phyloP scores from a whole-genome alignment of 306 rosid species.

The Dicorynia guianensis region DNA sequence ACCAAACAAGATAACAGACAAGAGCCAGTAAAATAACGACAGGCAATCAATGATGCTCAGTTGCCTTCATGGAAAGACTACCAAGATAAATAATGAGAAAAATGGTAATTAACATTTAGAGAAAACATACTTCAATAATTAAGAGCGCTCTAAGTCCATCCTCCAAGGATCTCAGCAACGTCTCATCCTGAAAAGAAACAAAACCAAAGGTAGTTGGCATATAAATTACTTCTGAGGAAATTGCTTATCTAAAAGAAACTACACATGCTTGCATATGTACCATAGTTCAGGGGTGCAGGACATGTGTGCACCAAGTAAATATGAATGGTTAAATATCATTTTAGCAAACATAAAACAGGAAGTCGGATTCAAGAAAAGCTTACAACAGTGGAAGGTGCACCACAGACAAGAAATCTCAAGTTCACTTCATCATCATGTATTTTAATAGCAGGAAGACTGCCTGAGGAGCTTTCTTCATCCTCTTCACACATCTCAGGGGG shows the following conservation, averaged over 20 bases:
- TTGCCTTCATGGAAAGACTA: slow-evolving; percentile 30
- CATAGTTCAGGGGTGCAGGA: neutral
- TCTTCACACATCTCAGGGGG: slow-evolving; percentile 77
- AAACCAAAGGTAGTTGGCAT: slow-evolving; percentile 30
- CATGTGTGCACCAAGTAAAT: slow-evolving; percentile 9
- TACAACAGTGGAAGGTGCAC: slow-evolving; percentile 73
- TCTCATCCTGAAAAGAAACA: slow-evolving; percentile 69
- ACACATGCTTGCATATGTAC: slow-evolving; percentile 17
- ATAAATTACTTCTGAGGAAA: slow-evolving; percentile 1
- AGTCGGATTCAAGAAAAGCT: slow-evolving; percentile 48
- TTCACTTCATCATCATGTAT: slow-evolving; percentile 89
- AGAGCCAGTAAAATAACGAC: slow-evolving; percentile 7
- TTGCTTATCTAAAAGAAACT: slow-evolving; percentile 21
- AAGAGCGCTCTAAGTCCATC: slow-evolving; percentile 92
- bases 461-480: slow-evolving; percentile 75
- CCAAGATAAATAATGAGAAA: slow-evolving; percentile 19
- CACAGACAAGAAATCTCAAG: slow-evolving; percentile 88
- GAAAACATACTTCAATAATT: slow-evolving; percentile 79
- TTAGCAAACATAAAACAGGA: slow-evolving; percentile 1
- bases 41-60: slow-evolving; percentile 13
- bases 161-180: slow-evolving; percentile 81
- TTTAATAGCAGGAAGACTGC: slow-evolving; percentile 78
- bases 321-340: slow-evolving; percentile 30
- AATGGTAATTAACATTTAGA: slow-evolving; percentile 27
- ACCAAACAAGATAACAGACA: slow-evolving; percentile 13